These are phyloP conservation scores for Albophoma yamanashiensis DNA, from an alignment of 2,329 filamentous ascomycete species.

Conservation along the genomic window DNA sequence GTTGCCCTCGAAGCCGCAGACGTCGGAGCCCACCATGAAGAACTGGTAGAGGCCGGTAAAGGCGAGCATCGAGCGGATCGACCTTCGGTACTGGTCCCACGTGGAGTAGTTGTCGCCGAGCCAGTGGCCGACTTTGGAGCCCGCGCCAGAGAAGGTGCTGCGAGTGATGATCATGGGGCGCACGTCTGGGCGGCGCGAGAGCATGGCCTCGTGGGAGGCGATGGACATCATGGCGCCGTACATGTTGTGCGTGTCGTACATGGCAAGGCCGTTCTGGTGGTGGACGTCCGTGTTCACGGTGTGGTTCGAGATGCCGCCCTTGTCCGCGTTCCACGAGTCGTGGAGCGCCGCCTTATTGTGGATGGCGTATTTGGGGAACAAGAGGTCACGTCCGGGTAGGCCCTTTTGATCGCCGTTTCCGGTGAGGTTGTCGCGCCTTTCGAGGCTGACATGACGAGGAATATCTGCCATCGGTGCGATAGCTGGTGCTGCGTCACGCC, in stretches of 20 bases:
- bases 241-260: constrained; percentile 80
- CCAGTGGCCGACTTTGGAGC: constrained; percentile 72
- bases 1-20: constrained; percentile 64
- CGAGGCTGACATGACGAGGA: not conserved
- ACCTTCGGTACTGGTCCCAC: constrained; percentile 66
- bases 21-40: constrained; percentile 61
- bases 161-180: constrained; percentile 79
- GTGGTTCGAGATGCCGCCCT: constrained; percentile 47
- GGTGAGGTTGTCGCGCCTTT: constrained; percentile 1
- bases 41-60: constrained; percentile 61
- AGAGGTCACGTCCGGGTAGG: constrained; percentile 46
- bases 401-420: constrained; percentile 36
- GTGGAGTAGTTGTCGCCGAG: constrained; percentile 64
- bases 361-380: constrained; percentile 67
- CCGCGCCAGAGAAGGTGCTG: constrained; percentile 69
- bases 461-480: not conserved
- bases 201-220: constrained; percentile 63
- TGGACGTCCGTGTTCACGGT: constrained; percentile 70
- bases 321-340: constrained; percentile 32
- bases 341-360: constrained; percentile 54
- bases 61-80: constrained; percentile 66
- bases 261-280: constrained; percentile 58
- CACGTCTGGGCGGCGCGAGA: constrained; percentile 51
- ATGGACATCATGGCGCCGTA: constrained; percentile 67
- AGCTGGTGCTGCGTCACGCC: not conserved